Evolutionary conservation across 1,284 basidiomycete genomes (phyloP), one percentile per base, ranked within the genome.

Genomic region (Malassezia restricta): DNA sequence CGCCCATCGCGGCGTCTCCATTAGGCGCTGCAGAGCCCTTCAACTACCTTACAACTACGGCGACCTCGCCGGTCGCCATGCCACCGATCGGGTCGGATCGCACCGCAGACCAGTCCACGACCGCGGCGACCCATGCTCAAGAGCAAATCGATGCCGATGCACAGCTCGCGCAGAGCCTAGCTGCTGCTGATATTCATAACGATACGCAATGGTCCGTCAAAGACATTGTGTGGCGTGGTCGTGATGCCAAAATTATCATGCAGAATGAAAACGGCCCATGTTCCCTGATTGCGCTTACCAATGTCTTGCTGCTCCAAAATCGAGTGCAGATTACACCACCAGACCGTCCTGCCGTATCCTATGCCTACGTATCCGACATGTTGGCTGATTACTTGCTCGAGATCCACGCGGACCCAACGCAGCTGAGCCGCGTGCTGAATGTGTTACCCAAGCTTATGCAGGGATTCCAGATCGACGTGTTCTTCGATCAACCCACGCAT

Each of bases 371-470:
- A 7, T 82, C 86, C 1, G 81, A 83, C 55, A 78, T 89, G 40
- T 79, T 94, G 9, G 88, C 82, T 17, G 86, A 90, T 62, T 84
- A 86, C 68, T 80, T 92, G 43, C 76, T 92, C 42, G 33, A 43
- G 32, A 17, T 17, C 12, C 29, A 24, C n/a, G 20, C 9, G n/a
- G 38, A 45, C 15, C 29, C 47, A 3, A 9, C 30, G 32, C 17
- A 35, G 43, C 80, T 88, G 32, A 83, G 83, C 8, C 81, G 83
- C 14, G 87, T 86, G 0, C 76, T 94, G 6, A 83, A 83, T 0
- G 81, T 85, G 56, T 80, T 92, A 76, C 89, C 89, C 6, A 76
- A 81, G 38, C 89, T 87, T 11, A 74, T 73, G 2, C 83, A 83
- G 62, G 86, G 88, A 82, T 52, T 64, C 33, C 56, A 64, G 37